Percentiles rank a stretch among this genome's conserved stretches.
Evolutionary conservation across 176 grass and related monocot genomes (phyloP).

Genomic region (Carex myosuroides): DNA sequence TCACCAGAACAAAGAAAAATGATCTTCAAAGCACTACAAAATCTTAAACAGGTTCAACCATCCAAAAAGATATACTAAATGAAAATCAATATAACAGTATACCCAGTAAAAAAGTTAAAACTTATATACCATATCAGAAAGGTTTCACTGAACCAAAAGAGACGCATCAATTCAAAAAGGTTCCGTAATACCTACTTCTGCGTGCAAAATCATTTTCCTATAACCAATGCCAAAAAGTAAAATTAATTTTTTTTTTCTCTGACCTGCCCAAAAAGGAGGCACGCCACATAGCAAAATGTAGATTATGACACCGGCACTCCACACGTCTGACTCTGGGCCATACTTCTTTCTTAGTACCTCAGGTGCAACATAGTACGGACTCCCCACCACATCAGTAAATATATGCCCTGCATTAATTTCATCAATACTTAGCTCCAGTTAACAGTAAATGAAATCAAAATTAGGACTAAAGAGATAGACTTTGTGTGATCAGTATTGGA

Average conservation of each 20-base stretch:
- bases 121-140: not conserved
- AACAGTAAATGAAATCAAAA: not conserved
- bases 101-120: not conserved
- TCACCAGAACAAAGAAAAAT: not conserved
- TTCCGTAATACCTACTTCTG: not conserved
- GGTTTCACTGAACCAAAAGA: not conserved
- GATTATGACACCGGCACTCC: constrained; percentile 90
- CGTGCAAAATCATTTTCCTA: not conserved
- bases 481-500: not conserved
- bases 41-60: not conserved
- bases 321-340: constrained; percentile 78
- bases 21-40: not conserved
- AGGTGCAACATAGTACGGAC: constrained; percentile 88
- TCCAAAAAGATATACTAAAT: not conserved
- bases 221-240: not conserved
- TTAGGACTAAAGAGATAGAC: not conserved
- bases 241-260: not conserved
- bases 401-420: constrained; percentile 40
- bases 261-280: constrained; percentile 94
- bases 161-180: not conserved
- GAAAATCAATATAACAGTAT: not conserved
- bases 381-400: constrained; percentile 89
- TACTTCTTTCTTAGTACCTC: constrained; percentile 84
- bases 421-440: not conserved
- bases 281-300: constrained; percentile 88